phyloP scores from a whole-genome alignment of 2,329 filamentous ascomycete species.

The Fusarium sp. region DNA sequence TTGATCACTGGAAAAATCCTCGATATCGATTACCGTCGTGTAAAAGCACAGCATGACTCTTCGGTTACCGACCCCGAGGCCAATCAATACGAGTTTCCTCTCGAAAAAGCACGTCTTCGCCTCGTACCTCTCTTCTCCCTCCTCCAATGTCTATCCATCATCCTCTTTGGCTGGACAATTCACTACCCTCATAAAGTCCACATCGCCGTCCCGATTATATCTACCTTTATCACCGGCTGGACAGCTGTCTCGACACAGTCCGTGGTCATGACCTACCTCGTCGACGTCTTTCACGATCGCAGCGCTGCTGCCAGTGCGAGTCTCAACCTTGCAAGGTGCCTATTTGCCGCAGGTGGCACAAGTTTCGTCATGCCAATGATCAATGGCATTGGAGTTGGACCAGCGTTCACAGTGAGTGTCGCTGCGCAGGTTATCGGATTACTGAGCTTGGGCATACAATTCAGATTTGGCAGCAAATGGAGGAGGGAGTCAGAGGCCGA shows the following conservation, averaged over 20 bases:
- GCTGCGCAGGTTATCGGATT: conserved; percentile 58
- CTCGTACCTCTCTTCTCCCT: conserved; percentile 58
- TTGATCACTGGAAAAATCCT: conserved; percentile 64
- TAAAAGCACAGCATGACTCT: conserved; percentile 44
- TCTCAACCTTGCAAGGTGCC: conserved; percentile 64
- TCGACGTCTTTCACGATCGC: conserved; percentile 63
- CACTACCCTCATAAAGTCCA: conserved; percentile 56
- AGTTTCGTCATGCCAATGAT: conserved; percentile 63
- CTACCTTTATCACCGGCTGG: conserved; percentile 65
- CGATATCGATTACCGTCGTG: conserved; percentile 61
- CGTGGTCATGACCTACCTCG: conserved; percentile 63
- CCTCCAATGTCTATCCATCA: conserved; percentile 58
- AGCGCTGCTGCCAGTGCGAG: conserved; percentile 65
- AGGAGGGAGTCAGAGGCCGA: neutral
- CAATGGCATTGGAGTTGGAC: conserved; percentile 57
- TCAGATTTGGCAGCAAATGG: neutral
- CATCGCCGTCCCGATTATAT: conserved; percentile 62
- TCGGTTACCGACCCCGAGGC: fast-evolving
- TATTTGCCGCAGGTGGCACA: conserved; percentile 64
- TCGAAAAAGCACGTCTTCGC: conserved; percentile 64
- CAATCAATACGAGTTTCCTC: conserved; percentile 51
- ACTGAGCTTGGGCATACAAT: conserved; percentile 1
- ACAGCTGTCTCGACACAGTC: conserved; percentile 61
- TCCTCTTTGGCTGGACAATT: conserved; percentile 66
- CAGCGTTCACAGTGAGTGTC: conserved; percentile 60